Evolutionary conservation across 352 stramenopile species (phyloP), one percentile per base, ranked within the genome.

Genomic region (Detonula confervacea): DNA sequence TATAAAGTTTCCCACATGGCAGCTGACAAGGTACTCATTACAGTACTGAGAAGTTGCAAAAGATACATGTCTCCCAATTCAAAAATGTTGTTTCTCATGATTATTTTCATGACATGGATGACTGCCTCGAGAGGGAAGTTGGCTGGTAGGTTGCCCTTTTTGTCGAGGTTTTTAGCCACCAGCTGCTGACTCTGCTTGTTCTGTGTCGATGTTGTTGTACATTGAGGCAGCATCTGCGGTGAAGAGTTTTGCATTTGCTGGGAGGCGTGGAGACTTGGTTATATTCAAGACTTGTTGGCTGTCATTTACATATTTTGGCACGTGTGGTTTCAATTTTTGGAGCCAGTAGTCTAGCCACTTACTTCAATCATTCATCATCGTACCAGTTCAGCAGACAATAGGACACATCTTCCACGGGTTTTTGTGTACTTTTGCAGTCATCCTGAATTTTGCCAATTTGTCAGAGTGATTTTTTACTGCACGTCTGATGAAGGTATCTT

Each of bases 401-500:
- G 6, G 51, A 59, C 30, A 37, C 30, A 37, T 37, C 30, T 37
- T 37, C 3, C 3, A 37, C 3, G 30, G 30, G 30, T 37, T 8
- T 8, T 37, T 37, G 30, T 33, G 20, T 25, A 59, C 9, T 12
- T 35, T 37, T 25, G 18, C 25, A 25, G 47, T 20, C 7, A 27
- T 57, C 8, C 47, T 57, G 52, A 39, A 29, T 20, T 37, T 20
- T 4, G 33, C 37, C 14, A 18, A 42, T n/a, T 42, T 42, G 4
- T 62, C 14, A 16, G 12, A 22, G 16, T 22, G n/a, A n/a, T n/a
- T n/a, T 1, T 57, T 56, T 12, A 27, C 46, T 8, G 14, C 39
- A 20, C 42, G 6, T 6, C 25, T 0, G 6, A 69, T 22, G 35
- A 59, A 69, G 22, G 57, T 67, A 9, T 46, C 20, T 46, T 69